Evolutionary conservation across 768 basidiomycete species (phyloP), one percentile per base, ranked within the genome.

Genomic region (Leccinum olivaceopallidum): DNA sequence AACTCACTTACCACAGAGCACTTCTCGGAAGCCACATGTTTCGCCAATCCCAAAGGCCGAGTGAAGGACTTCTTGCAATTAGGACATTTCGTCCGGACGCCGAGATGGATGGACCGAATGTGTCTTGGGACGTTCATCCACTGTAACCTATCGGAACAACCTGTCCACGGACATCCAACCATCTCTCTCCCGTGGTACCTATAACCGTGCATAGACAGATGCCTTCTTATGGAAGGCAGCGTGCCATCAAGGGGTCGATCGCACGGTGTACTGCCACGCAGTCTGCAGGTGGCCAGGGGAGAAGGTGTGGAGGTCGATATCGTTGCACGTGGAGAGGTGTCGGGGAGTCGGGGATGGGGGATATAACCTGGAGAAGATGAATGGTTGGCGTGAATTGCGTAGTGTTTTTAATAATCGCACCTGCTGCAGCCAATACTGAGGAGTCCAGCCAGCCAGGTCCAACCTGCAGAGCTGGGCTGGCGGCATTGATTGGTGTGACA

Each of bases 111-210:
- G 28, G 60, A 61, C 22, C 60, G 58, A 48, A 63, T 16, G 5
- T 62, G 61, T 48, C 61, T 62, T 10, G 60, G 61, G 18, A 62
- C 26, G 22, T 53, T 62, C 55, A 62, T 62, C 60, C 60, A 56
- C 12, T 22, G 60, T 20, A 61, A n/a, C 14, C 8, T 54, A 39
- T 60, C 54, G 37, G 22, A 24, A 20, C 60, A 62, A 44, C 61
- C 51, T 30, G 18, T 37, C 60, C 60, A 62, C 28, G 60, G 61
- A 9, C 61, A 57, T 13, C 22, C 44, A 28, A 63, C 52, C 20
- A 7, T 18, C 20, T 61, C 58, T 36, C 30, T 60, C 14, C 30
- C 49, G 6, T n/a, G 32, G 36, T 62, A 55, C 20, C 24, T 62
- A 30, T 62, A 26, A 4, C 62, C 60, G 16, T 57, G 60, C 55